Conservation (phyloP, 768 basidiomycete species). For the Grammothele lineata region DNA sequence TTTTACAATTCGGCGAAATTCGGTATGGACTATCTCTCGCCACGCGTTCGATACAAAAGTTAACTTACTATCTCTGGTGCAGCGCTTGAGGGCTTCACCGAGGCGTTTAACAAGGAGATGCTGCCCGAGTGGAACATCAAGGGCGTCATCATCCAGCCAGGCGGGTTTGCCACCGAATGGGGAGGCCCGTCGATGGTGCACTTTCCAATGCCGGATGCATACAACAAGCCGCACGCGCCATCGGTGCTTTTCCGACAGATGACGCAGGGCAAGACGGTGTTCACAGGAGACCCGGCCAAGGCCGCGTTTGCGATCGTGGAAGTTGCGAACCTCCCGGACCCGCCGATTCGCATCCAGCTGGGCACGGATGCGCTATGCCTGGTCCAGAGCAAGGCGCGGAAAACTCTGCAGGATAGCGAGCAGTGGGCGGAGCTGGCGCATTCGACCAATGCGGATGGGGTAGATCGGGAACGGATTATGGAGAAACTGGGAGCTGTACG, state of each 20-base stretch:
- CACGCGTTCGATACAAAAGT: too few species aligned
- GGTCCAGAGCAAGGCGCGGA: slow-evolving; percentile 11
- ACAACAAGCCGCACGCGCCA: slow-evolving; percentile 8
- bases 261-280: not conserved
- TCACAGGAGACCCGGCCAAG: slow-evolving; percentile 15
- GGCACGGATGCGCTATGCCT: slow-evolving; percentile 12
- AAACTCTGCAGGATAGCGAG: slow-evolving; percentile 11
- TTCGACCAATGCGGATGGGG: slow-evolving; percentile 11
- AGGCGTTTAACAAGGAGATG: slow-evolving; percentile 17
- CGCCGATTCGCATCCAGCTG: slow-evolving; percentile 16
- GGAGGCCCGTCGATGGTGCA: slow-evolving; percentile 4
- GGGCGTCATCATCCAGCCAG: slow-evolving; percentile 16
- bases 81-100: slow-evolving; percentile 18
- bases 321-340: slow-evolving; percentile 7
- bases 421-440: slow-evolving; percentile 5
- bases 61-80: too few species aligned
- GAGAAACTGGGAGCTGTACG: not conserved
- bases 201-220: slow-evolving; percentile 2
- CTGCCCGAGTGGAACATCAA: slow-evolving; percentile 20
- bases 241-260: slow-evolving; percentile 1
- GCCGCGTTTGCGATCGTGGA: slow-evolving; percentile 13
- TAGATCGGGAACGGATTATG: slow-evolving; percentile 7
- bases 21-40: slow-evolving; percentile 26
- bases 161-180: slow-evolving; percentile 20
- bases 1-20: slow-evolving; percentile 34